Percentiles rank a stretch among this genome's conserved stretches.
These are phyloP conservation scores for Epithemia pelagica DNA, from an alignment of 108 stramenopile species.

Conservation along the genomic window DNA sequence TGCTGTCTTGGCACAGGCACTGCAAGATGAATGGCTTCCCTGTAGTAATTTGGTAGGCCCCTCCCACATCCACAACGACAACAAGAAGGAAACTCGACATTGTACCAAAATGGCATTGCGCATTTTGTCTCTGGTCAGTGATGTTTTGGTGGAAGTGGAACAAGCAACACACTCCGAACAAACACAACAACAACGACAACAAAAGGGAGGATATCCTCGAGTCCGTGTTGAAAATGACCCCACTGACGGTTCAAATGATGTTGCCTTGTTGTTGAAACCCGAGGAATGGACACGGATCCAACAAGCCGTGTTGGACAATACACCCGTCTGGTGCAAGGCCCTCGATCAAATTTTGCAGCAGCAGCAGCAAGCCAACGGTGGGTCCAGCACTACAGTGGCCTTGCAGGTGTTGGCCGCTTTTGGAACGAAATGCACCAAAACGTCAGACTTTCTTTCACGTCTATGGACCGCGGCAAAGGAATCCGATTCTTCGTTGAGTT, in stretches of 20 bases:
- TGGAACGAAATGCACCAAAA: neutral
- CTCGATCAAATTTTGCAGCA: neutral
- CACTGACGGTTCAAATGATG: neutral
- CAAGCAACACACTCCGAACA: neutral
- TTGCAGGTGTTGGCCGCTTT: neutral
- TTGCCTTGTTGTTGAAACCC: neutral
- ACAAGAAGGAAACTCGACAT: too few relatives aligned
- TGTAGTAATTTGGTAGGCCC: neutral
- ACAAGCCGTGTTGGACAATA: neutral
- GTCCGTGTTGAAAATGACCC: neutral
- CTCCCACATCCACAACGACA: neutral
- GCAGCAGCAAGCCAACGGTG: too few relatives aligned
- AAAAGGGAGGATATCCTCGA: neutral
- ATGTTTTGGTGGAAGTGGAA: slow-evolving; percentile 4
- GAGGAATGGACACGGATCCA: neutral
- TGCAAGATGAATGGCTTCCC: neutral
- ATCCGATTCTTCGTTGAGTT: neutral
- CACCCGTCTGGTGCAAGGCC: neutral
- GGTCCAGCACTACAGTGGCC: neutral
- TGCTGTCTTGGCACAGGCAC: neutral
- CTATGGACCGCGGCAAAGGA: neutral
- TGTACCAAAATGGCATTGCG: slow-evolving; percentile 4
- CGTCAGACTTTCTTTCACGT: too few relatives aligned
- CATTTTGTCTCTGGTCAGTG: slow-evolving; percentile 31
- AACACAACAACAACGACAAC: neutral